Base-by-base conservation (phyloP, 805 yeast genomes). In the Yamadazyma nakazawae region DNA sequence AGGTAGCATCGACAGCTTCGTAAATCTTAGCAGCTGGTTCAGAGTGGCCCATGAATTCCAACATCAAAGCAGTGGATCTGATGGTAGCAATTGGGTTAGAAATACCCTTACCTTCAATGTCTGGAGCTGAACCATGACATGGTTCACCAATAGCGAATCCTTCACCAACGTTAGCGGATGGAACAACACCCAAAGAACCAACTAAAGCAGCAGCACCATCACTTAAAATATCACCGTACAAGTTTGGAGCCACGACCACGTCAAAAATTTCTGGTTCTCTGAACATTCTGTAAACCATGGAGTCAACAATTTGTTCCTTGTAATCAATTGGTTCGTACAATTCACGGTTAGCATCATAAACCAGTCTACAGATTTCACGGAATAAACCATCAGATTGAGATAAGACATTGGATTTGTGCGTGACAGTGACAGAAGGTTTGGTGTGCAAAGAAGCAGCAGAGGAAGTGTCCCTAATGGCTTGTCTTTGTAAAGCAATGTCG, bases 101-200 rank as follows among this genome's bases (percentile, higher is more conserved):
- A 59, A 89, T 88, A 60, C 94, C 94, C 69, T 79, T 84, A 59
- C 99, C 99, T 66, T 91, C 96, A 56, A 94, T 94, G 68, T 94
- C 99, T 47, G 99, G 99, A 46, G 99, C 99, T 47, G 96, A 88
- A 52, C 99, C 99, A 72, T 94, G 99, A 66, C 97, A 91, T 64
- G 99, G 99, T 74, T 94, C 99, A 66, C 99, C 99, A 64, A 94
- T 89, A 53, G 95, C 97, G 64, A 94, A 92, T 65, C 78, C 72
- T 64, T 90, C 96, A 61, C 99, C 99, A 53, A 94, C 99, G 63
- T 94, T 94, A 51, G 98, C 98, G 45, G 96, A 85, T 61, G 99
- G 98, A 47, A 94, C 97, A 48, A 94, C 96, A 64, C 99, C 99
- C 54, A 94, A 80, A 26, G 98, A 92, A 42, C 99, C 99, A 48